Evolutionary conservation across 768 basidiomycete species (phyloP).

Genomic region (Boletus huronensis): DNA sequence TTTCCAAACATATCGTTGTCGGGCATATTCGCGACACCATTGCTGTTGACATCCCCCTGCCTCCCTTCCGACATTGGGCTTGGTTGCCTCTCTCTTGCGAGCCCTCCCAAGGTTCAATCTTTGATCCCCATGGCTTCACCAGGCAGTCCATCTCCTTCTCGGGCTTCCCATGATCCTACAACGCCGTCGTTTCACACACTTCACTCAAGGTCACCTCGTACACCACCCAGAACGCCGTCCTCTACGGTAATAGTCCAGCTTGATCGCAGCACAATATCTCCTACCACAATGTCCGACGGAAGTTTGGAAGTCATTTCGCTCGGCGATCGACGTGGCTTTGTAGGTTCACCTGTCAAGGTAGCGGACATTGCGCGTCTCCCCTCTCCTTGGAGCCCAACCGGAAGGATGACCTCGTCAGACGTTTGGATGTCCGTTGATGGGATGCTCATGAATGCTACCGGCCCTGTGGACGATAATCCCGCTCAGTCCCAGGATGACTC

Average conservation of each 20-base stretch:
- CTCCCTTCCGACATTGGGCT: neutral
- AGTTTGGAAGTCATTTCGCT: slow-evolving; percentile 24
- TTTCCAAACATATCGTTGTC: slow-evolving; percentile 22
- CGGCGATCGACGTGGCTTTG: slow-evolving; percentile 8
- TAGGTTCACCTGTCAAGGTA: slow-evolving; percentile 5
- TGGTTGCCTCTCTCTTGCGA: neutral
- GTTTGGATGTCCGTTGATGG: slow-evolving; percentile 28
- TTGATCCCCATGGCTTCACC: neutral
- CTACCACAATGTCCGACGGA: slow-evolving; percentile 24
- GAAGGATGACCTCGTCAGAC: neutral
- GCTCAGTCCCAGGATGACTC: neutral
- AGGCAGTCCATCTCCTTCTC: slow-evolving; percentile 7
- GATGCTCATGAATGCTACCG: slow-evolving; percentile 11
- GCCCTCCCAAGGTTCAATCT: neutral
- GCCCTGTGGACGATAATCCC: slow-evolving; percentile 6
- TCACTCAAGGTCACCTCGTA: slow-evolving; percentile 4
- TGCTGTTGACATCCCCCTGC: neutral
- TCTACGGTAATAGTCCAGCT: slow-evolving; percentile 11
- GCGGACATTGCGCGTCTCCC: slow-evolving; percentile 14
- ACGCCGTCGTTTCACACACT: slow-evolving; percentile 5
- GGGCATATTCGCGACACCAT: slow-evolving; percentile 11
- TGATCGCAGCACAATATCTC: slow-evolving; percentile 25
- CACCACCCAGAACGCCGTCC: slow-evolving; percentile 13
- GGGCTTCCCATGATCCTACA: neutral
- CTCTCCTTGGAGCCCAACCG: slow-evolving; percentile 31